Conservation (phyloP, 768 basidiomycete genomes). For the Boletus pseudo-olivaceus region DNA sequence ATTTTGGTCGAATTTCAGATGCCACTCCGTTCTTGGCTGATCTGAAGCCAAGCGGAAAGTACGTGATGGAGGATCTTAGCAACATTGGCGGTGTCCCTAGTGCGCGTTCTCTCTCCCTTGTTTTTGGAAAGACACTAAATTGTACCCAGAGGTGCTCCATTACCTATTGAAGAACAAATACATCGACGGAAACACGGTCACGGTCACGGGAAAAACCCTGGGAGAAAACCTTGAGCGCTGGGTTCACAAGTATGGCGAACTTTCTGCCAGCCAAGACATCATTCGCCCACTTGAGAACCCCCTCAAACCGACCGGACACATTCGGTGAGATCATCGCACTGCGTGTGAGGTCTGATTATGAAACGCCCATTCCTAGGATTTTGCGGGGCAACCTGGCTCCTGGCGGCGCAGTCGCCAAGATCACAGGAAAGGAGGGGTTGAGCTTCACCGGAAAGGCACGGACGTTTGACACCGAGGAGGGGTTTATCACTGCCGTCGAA, state of each 20-base stretch:
- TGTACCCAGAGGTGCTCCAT: slow-evolving; percentile 65
- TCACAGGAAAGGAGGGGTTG: slow-evolving; percentile 93
- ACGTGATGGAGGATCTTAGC: slow-evolving; percentile 97
- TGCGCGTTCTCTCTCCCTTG: slow-evolving; percentile 37
- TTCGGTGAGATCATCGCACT: slow-evolving; percentile 51
- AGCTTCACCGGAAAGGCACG: slow-evolving; percentile 89
- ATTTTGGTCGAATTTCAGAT: slow-evolving; percentile 93
- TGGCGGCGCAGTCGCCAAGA: slow-evolving; percentile 94
- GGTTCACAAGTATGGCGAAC: slow-evolving; percentile 75
- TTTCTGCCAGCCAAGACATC: slow-evolving; percentile 73
- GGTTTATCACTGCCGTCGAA: slow-evolving; percentile 85
- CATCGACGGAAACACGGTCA: slow-evolving; percentile 88
- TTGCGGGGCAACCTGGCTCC: slow-evolving; percentile 90
- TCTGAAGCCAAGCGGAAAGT: slow-evolving; percentile 95
- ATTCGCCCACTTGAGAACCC: slow-evolving; percentile 85
- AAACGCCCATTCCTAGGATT: slow-evolving; percentile 49
- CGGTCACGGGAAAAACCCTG: slow-evolving; percentile 85
- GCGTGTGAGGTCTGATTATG: slow-evolving; percentile 1
- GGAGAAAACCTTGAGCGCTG: slow-evolving; percentile 92
- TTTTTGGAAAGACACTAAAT: background rate
- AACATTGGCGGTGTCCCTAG: slow-evolving; percentile 96
- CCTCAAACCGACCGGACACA: slow-evolving; percentile 86
- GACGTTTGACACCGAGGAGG: slow-evolving; percentile 87
- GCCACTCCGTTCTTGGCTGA: slow-evolving; percentile 92
- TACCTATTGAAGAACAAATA: slow-evolving; percentile 84